phyloP scores from a whole-genome alignment of 495 filamentous ascomycete species.

The Aspergillus saccharolyticus region DNA sequence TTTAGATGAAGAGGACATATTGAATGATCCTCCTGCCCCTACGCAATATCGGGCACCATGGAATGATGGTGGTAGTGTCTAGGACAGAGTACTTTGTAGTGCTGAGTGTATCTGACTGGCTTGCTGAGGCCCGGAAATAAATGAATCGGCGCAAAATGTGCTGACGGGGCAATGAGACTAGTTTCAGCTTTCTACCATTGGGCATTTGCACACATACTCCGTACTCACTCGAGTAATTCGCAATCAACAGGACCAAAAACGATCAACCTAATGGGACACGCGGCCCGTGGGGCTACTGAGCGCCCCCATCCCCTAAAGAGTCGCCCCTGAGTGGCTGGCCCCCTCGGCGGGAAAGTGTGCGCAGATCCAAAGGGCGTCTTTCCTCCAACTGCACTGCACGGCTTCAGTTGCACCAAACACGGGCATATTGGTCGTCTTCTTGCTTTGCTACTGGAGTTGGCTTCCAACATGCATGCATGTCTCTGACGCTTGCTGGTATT shows the following conservation, averaged over 20 bases:
- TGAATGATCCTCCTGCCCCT: background rate
- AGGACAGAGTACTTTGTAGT: background rate
- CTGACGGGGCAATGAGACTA: background rate
- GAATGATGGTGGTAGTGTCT: background rate
- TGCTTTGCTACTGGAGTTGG: background rate
- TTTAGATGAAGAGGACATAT: background rate
- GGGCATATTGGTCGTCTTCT: background rate
- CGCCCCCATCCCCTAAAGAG: background rate
- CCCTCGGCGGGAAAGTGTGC: constrained; percentile 15
- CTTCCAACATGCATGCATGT: background rate
- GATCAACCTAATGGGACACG: constrained; percentile 18
- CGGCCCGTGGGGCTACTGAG: constrained; percentile 22
- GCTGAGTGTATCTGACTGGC: background rate
- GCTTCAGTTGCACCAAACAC: background rate
- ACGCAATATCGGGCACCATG: background rate
- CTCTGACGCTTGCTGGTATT: background rate
- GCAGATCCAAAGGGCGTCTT: constrained; percentile 12
- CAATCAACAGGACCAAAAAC: background rate
- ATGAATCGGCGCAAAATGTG: background rate
- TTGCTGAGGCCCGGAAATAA: background rate
- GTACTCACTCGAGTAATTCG: too few species aligned
- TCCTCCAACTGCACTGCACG: background rate
- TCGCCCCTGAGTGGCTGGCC: constrained; percentile 13
- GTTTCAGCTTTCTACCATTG: background rate
- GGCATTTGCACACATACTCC: background rate